Base-by-base conservation (phyloP, 1,284 basidiomycete genomes). In the Ustilago esculenta region DNA sequence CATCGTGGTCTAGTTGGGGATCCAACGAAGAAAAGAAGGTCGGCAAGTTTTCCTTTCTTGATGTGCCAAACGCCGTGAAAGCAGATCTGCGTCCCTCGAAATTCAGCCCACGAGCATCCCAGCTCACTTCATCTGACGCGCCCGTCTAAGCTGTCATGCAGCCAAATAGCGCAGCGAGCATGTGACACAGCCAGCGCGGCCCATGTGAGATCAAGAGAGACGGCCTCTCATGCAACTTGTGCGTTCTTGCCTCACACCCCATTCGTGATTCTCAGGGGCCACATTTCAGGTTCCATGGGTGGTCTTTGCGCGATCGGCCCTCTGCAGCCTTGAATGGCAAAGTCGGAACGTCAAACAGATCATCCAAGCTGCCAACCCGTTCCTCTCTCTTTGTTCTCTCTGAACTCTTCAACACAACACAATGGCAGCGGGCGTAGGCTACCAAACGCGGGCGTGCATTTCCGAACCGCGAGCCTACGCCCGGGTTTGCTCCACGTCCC, bases 251-350 rank as follows among this genome's bases (percentile, higher is more conserved):
- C n/a, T n/a, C n/a, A n/a, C n/a, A n/a, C n/a, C n/a, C n/a, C n/a
- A n/a, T n/a, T n/a, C n/a, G n/a, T n/a, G n/a, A n/a, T 21, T 33
- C 9, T 23, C 15, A 27, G 23, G 17, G n/a, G n/a, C n/a, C n/a
- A n/a, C n/a, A n/a, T n/a, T n/a, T n/a, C n/a, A n/a, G n/a, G n/a
- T n/a, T n/a, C n/a, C n/a, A n/a, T n/a, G n/a, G n/a, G n/a, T n/a
- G n/a, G n/a, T n/a, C n/a, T n/a, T n/a, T n/a, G n/a, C 35, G 47
- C 47, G 47, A 50, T 50, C 55, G 40, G 48, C 55, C 40, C 55
- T 33, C 43, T 42, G 55, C 43, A 59, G 56, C 41, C 15, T 18
- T n/a, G n/a, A n/a, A 4, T 33, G 12, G 10, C 23, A 15, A 45
- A 34, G 25, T 25, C n/a, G 33, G 24, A 36, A 36, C 33, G 44